phyloP scores from a whole-genome alignment of 1,284 basidiomycete species.

The Puccinia brachypodii region DNA sequence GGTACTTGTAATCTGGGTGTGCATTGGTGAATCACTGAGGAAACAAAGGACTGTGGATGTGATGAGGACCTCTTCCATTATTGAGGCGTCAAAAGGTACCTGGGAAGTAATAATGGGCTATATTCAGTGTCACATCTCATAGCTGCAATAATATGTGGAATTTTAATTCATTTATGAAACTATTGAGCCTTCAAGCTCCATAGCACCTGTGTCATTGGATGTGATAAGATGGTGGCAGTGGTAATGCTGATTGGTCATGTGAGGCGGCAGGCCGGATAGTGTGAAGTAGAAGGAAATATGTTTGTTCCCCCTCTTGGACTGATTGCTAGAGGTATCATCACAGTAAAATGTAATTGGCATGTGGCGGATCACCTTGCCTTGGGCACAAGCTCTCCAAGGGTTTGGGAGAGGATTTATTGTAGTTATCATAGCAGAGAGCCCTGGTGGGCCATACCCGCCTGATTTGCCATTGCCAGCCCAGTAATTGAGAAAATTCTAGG shows the following conservation, averaged over 20 bases:
- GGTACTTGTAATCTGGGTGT: neutral
- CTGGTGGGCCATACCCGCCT: no score
- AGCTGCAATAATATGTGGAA: no score
- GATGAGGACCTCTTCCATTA: neutral
- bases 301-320: constrained; percentile 1
- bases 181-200: neutral
- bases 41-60: neutral
- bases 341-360: neutral
- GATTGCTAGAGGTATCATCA: neutral
- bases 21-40: constrained; percentile 13
- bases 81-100: neutral
- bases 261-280: neutral
- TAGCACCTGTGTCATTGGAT: neutral
- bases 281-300: neutral
- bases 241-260: constrained; percentile 10
- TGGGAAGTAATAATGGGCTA: no score
- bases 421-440: no score
- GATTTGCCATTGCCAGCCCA: no score
- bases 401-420: no score
- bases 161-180: neutral
- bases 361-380: neutral
- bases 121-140: neutral
- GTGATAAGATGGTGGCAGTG: neutral
- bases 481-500: no score
- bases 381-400: neutral